A percentile compares a stretch with the other conserved stretches of the same genome.
Evolutionary conservation across 108 stramenopile species (phyloP).

Genomic region (Pseudonitzschia pungens): DNA sequence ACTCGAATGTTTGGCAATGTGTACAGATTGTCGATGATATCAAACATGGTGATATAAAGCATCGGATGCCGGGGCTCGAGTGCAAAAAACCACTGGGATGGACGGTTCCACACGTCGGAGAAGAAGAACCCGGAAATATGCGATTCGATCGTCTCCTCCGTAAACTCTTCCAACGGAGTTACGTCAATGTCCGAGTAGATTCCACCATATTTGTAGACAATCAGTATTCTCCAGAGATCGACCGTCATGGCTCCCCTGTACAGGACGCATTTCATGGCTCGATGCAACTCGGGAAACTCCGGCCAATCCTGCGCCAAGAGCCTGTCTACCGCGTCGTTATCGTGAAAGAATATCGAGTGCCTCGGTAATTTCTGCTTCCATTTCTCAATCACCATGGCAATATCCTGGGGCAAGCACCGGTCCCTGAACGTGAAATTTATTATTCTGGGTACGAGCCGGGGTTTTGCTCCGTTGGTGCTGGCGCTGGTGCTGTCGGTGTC

Average conservation of each 20-base stretch:
- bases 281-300: slow-evolving; percentile 31
- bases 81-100: slow-evolving; percentile 44
- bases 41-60: slow-evolving; percentile 26
- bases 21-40: slow-evolving; percentile 23
- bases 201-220: slow-evolving; percentile 29
- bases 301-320: neutral
- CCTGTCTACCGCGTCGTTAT: slow-evolving; percentile 33
- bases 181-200: slow-evolving; percentile 27
- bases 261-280: slow-evolving; percentile 30
- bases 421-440: neutral
- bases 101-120: slow-evolving; percentile 33
- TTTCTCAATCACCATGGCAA: neutral
- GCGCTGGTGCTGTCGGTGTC: neutral
- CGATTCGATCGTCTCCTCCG: neutral
- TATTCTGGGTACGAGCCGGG: neutral
- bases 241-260: slow-evolving; percentile 32
- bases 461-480: too few species aligned
- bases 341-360: slow-evolving; percentile 48
- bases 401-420: slow-evolving; percentile 18
- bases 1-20: neutral
- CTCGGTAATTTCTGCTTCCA: slow-evolving; percentile 36
- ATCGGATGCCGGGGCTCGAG: slow-evolving; percentile 28
- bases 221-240: slow-evolving; percentile 30
- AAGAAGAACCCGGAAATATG: slow-evolving; percentile 21
- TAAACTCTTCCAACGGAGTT: neutral